A percentile compares a stretch with the other conserved stretches of the same genome.
These are phyloP conservation scores for Amoeboaphelidium protococcarum DNA, from an alignment of 371 early-diverging fungal genomes.

Conservation along the genomic window DNA sequence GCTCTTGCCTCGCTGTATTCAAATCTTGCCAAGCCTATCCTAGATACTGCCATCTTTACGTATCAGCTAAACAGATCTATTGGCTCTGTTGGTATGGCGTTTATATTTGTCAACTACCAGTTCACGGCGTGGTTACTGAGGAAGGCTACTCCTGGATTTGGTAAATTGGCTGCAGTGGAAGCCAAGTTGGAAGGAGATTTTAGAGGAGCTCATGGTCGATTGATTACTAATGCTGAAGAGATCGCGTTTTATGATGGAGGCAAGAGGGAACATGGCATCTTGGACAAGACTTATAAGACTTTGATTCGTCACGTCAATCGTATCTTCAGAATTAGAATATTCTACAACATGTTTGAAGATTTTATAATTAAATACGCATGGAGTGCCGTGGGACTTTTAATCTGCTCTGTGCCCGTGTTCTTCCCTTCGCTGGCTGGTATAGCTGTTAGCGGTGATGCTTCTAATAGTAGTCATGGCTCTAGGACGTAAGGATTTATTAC, in stretches of 20 bases:
- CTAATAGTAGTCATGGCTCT: constrained; percentile 9
- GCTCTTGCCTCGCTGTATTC: constrained; percentile 18
- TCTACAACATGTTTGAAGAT: constrained; percentile 65
- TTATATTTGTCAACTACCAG: constrained; percentile 11
- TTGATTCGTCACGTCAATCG: constrained; percentile 56
- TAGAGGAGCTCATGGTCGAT: constrained; percentile 15
- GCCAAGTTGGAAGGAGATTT: constrained; percentile 20
- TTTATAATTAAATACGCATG: constrained; percentile 80
- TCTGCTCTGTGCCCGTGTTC: constrained; percentile 76
- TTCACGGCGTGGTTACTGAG: constrained; percentile 15
- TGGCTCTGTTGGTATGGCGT: constrained; percentile 16
- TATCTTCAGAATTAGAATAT: constrained; percentile 41
- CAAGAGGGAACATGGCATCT: constrained; percentile 17
- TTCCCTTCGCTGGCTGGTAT: constrained; percentile 17
- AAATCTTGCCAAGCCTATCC: constrained; percentile 22
- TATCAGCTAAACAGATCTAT: constrained; percentile 18
- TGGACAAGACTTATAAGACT: constrained; percentile 39
- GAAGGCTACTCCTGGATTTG: constrained; percentile 20
- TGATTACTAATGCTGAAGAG: constrained; percentile 25
- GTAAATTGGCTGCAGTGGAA: constrained; percentile 18
- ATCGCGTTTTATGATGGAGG: constrained; percentile 24
- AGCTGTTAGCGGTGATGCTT: constrained; percentile 1
- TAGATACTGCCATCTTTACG: constrained; percentile 23
- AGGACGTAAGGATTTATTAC: constrained; percentile 20
- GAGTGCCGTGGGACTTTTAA: constrained; percentile 71